Base-by-base conservation (phyloP, 345 rosid species). In the Syzygium oleosum region DNA sequence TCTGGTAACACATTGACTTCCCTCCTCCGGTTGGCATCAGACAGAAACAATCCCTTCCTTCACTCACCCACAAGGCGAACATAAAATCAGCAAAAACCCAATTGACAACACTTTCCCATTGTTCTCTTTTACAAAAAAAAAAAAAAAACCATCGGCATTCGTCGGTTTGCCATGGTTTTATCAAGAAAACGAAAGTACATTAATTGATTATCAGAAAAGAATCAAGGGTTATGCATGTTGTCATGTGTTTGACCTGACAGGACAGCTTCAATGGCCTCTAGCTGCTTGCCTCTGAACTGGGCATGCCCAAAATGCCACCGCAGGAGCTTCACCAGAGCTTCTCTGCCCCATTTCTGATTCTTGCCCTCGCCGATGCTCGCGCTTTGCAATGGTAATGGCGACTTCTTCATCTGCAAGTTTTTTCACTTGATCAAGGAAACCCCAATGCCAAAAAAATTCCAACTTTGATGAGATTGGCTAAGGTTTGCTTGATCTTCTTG, bases 21-120 rank as follows among this genome's bases (percentile, higher is more conserved):
- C 99, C 99, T 89, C 99, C 98, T 59, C 99, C 98, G 21, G 98
- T 98, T 13, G 99, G 99, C 99, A 98, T 96, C 85, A 98, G 91
- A 86, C 99, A 98, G 91, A 98, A 95, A 88, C 99, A 98, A 91
- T 98, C 99, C 87, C 96, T 94, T 84, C 98, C 98, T 95, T 85
- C 52, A 56, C 21, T 27, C 84, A 22, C 52, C 84, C 9, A 56
- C 84, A 41, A n/a, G 17, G 58, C 53, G 55, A 15, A 79, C 12
- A 38, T 73, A 49, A 46, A 31, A 34, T 25, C 46, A 46, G 31
- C 34, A 58, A 83, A 21, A 43, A 25, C 54, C 27, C 85, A 54
- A 38, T 11, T 23, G 19, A 87, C 83, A 21, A 56, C 19, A 53
- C 34, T 34, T 54, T 38, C 17, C 51, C 43, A 79, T 27, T 38